Base-by-base conservation (phyloP, 2,329 filamentous ascomycete genomes). In the Alternaria ventricosa region DNA sequence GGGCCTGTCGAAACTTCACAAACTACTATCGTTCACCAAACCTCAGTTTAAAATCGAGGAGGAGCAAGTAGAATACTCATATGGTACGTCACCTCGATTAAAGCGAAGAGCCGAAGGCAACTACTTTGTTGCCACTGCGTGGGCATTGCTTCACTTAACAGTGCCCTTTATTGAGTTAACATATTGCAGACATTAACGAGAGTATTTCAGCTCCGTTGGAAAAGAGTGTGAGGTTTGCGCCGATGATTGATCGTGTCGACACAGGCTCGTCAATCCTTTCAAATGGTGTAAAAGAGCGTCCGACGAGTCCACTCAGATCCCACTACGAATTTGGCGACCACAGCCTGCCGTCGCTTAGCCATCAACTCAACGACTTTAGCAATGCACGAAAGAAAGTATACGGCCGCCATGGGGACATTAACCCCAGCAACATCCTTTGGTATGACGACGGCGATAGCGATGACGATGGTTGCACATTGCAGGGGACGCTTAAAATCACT, bases 381-480 rank as follows among this genome's bases (percentile, higher is more conserved):
- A 23, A 8, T 4, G 3, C 10, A 4, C 12, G 3, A 27, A 25
- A 47, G 10, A 67, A 56, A 13, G 33, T 55, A 28, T 68, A 61
- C 18, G 68, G 66, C 0, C 68, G 76, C 4, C 72, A 75, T 50
- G 71, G 71, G 0, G 69, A 73, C 41, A 65, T 73, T 8, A 68
- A 71, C 25, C 71, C 71, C 1, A 63, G 54, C 15, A 74, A 73
- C 15, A 73, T 74, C 9, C 65, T 74, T 2, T 64, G 61, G 57
- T 74, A 66, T 13, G 11, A 43, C 12, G 27, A 61, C 7, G 28
- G 36, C 15, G 20, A 30, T 12, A 22, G 2, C 11, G 41, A 20
- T 6, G 23, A 36, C 1, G 28, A 41, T 6, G 43, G 27, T 6
- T 2, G 4, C 2, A 41, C 6, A 4, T 56, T 5, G 23, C 49